phyloP scores from a whole-genome alignment of 1,284 basidiomycete genomes.

The Golubevia pallescens region DNA sequence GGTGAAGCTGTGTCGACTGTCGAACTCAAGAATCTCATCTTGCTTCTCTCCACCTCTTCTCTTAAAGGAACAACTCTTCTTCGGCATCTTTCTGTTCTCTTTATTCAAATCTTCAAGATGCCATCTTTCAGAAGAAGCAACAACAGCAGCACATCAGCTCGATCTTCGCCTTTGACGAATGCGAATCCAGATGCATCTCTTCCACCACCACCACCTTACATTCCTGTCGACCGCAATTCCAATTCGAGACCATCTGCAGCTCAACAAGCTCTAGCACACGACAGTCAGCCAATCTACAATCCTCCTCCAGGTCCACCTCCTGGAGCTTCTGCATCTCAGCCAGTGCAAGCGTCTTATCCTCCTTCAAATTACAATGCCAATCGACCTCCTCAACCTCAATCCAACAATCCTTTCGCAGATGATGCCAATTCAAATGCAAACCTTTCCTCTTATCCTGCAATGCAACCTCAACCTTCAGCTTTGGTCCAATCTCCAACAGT shows the following conservation, averaged over 20 bases:
- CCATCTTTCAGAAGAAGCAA: too few relatives aligned
- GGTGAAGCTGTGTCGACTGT: too few relatives aligned
- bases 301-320: conserved; percentile 15
- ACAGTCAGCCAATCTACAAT: conserved; percentile 2
- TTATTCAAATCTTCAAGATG: too few relatives aligned
- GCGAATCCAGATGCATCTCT: conserved; percentile 6
- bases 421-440: not conserved
- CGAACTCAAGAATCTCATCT: too few relatives aligned
- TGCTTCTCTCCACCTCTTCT: too few relatives aligned
- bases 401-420: conserved; percentile 1
- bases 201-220: conserved; percentile 15
- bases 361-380: too few relatives aligned
- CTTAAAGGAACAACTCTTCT: too few relatives aligned
- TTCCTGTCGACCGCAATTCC: not conserved
- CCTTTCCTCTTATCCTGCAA: not conserved
- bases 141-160: too few relatives aligned
- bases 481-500: conserved; percentile 1
- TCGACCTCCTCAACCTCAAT: not conserved
- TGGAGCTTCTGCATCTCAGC: not conserved
- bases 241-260: not conserved
- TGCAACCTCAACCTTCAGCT: not conserved
- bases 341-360: too few relatives aligned
- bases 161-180: not conserved
- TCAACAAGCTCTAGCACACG: conserved; percentile 3
- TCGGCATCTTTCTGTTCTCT: too few relatives aligned